Evolutionary conservation across 2,329 filamentous ascomycete genomes (phyloP).

Genomic region (Fusarium hainanense): DNA sequence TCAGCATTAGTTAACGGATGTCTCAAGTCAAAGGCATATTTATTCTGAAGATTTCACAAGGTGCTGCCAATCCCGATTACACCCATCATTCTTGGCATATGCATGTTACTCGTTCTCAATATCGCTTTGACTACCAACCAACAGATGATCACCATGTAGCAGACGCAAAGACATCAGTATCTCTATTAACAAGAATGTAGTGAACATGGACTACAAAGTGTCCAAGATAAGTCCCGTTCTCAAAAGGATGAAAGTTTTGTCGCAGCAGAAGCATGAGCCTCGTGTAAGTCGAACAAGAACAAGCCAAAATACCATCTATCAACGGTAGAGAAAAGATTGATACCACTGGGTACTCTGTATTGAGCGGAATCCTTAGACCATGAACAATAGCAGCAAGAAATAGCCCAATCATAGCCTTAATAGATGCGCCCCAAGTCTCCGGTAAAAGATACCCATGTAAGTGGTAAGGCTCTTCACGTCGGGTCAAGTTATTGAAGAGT

Average conservation of each 20-base stretch:
- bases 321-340: not conserved
- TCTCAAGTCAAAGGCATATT: not conserved
- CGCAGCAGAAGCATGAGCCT: not conserved
- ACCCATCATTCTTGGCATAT: not conserved
- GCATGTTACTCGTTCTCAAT: not conserved
- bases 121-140: not conserved
- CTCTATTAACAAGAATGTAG: not conserved
- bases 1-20: not conserved
- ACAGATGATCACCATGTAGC: not conserved
- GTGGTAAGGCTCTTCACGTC: not conserved
- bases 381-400: not conserved
- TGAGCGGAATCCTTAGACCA: not conserved
- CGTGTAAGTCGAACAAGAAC: not conserved
- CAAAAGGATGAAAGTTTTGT: not conserved
- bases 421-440: conserved; percentile 2
- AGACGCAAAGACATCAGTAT: not conserved
- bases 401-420: not conserved
- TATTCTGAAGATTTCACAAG: not conserved
- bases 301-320: not conserved
- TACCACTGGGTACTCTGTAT: not conserved
- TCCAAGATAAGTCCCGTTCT: not conserved
- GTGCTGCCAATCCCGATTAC: not conserved
- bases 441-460: conserved; percentile 7
- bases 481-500: not conserved
- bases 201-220: not conserved